These are phyloP conservation scores for Fusarium nodosum DNA, from an alignment of 2,329 filamentous ascomycete genomes.

Conservation along the genomic window DNA sequence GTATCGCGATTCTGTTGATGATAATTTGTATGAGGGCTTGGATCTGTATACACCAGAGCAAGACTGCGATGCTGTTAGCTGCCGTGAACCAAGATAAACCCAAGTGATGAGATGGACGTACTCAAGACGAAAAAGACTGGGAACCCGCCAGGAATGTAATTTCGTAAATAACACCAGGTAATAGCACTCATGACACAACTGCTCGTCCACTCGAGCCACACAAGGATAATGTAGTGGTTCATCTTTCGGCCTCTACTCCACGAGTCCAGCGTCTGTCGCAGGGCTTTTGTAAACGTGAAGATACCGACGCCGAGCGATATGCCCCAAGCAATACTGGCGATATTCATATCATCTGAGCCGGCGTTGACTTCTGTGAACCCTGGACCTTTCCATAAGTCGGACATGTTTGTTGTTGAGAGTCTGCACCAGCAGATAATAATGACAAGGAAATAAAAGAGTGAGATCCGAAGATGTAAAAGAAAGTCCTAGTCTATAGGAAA, in stretches of 20 bases:
- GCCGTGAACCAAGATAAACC: too few species aligned
- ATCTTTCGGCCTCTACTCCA: conserved; percentile 43
- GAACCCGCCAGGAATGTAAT: conserved; percentile 47
- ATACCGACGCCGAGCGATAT: conserved; percentile 47
- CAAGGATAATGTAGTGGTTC: conserved; percentile 44
- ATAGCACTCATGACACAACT: conserved; percentile 48
- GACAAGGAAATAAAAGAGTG: background rate
- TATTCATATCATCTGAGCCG: conserved; percentile 46
- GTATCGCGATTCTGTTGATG: conserved; percentile 66
- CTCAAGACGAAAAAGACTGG: conserved; percentile 45
- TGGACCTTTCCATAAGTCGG: conserved; percentile 37
- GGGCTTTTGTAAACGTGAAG: conserved; percentile 46
- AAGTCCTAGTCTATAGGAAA: background rate
- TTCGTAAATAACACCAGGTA: conserved; percentile 47
- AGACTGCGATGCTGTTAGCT: conserved; percentile 31
- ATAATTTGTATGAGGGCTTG: conserved; percentile 68
- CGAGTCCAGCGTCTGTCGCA: conserved; percentile 44
- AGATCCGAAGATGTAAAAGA: background rate
- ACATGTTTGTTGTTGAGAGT: conserved; percentile 27
- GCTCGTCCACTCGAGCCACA: conserved; percentile 47
- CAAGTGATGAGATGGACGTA: background rate
- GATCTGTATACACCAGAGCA: conserved; percentile 60
- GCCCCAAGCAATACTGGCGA: conserved; percentile 50
- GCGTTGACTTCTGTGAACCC: conserved; percentile 31
- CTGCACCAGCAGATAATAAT: background rate